Conservation (phyloP, 306 rosid species). For the Abrus precatorius region DNA sequence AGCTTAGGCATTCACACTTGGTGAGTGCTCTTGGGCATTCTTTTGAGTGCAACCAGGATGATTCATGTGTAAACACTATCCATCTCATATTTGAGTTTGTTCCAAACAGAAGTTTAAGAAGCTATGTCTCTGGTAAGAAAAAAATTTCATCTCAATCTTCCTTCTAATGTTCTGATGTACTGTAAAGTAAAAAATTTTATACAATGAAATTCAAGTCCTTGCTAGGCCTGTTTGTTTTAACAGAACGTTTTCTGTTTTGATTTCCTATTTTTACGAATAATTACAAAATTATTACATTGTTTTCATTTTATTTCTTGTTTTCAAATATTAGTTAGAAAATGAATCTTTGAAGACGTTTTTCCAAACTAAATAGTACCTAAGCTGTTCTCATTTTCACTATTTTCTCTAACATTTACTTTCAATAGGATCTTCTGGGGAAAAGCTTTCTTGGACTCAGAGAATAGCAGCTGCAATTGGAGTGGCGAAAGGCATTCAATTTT, state of each 20-base stretch:
- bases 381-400: background rate
- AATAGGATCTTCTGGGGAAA: slow-evolving; percentile 67
- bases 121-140: slow-evolving; percentile 77
- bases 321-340: background rate
- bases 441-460: slow-evolving; percentile 86
- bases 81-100: slow-evolving; percentile 79
- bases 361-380: slow-evolving; percentile 5
- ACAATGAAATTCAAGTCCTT: background rate
- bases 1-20: slow-evolving; percentile 83
- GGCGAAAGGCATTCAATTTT: slow-evolving; percentile 87
- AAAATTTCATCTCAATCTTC: slow-evolving; percentile 14
- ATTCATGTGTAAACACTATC: slow-evolving; percentile 68
- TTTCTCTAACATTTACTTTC: slow-evolving; percentile 43
- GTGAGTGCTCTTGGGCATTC: slow-evolving; percentile 96
- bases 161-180: slow-evolving; percentile 9
- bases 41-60: slow-evolving; percentile 77
- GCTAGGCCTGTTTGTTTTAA: slow-evolving; percentile 4
- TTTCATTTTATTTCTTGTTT: background rate
- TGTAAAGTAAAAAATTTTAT: background rate
- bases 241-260: background rate
- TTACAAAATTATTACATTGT: no score
- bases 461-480: slow-evolving; percentile 87
- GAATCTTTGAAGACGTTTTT: background rate
- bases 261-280: background rate
- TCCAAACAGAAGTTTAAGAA: slow-evolving; percentile 71